These are phyloP conservation scores for Claviceps capensis DNA, from an alignment of 2,329 filamentous ascomycete species.

Conservation along the genomic window DNA sequence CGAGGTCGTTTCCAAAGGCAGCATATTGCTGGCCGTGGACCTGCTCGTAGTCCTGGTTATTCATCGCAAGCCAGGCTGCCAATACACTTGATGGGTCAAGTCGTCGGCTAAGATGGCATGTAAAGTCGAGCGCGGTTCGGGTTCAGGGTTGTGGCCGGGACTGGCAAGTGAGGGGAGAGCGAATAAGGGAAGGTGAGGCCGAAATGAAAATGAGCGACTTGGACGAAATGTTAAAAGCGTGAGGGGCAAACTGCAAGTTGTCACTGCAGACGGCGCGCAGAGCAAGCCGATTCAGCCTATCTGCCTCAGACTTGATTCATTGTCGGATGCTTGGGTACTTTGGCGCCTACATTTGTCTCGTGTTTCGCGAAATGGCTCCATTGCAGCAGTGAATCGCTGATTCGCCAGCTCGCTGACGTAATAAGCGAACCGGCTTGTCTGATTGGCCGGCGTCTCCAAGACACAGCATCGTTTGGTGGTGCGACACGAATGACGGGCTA, in stretches of 20 bases:
- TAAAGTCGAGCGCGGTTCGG: neutral
- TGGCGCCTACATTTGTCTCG: neutral
- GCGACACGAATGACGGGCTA: too few relatives aligned
- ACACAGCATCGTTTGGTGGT: too few relatives aligned
- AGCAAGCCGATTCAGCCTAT: neutral
- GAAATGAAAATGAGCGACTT: neutral
- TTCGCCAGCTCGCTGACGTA: too few relatives aligned
- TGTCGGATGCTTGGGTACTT: too few relatives aligned
- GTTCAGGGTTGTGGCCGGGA: neutral
- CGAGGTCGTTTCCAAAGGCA: neutral
- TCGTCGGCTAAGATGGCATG: neutral
- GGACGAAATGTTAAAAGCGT: neutral
- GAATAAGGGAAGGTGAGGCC: neutral
- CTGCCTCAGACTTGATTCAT: neutral
- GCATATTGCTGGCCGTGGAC: constrained; percentile 3
- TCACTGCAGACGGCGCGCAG: neutral
- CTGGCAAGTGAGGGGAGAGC: neutral
- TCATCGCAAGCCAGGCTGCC: constrained; percentile 1
- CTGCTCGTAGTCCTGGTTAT: constrained; percentile 1
- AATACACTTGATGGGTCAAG: neutral
- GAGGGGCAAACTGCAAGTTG: neutral
- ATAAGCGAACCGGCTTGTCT: too few relatives aligned
- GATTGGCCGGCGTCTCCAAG: too few relatives aligned
- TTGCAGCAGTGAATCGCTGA: neutral
- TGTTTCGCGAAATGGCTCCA: neutral